Percentiles rank a stretch among this genome's conserved stretches.
Conservation (phyloP, 805 yeast genomes). For the Yamadazyma philogaea region DNA sequence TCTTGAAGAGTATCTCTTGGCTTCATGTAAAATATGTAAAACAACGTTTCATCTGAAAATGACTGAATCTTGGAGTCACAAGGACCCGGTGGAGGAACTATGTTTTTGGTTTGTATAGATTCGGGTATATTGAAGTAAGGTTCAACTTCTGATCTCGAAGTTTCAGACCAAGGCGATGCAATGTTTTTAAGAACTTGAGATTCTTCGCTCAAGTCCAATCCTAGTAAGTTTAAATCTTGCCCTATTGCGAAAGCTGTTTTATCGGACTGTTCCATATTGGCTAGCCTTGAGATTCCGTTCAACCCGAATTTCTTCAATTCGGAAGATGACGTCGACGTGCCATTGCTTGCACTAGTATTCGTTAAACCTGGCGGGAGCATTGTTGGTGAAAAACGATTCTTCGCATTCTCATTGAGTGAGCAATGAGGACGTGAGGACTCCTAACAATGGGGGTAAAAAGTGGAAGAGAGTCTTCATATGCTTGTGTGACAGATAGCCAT, state of each 20-base stretch:
- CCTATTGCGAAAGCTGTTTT: constrained; percentile 70
- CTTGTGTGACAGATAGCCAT: neutral
- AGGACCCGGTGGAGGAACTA: constrained; percentile 40
- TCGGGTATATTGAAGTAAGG: constrained; percentile 72
- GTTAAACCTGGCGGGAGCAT: constrained; percentile 28
- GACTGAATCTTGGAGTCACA: constrained; percentile 51
- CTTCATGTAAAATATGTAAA: constrained; percentile 88
- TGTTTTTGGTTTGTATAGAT: constrained; percentile 28
- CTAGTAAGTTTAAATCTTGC: constrained; percentile 65
- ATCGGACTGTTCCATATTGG: constrained; percentile 61
- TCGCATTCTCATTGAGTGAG: neutral
- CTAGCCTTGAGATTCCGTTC: constrained; percentile 56
- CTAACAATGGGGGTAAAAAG: neutral
- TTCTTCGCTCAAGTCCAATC: constrained; percentile 52
- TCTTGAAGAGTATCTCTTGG: constrained; percentile 94
- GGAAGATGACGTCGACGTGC: constrained; percentile 9
- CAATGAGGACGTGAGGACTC: neutral
- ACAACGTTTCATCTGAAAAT: constrained; percentile 87
- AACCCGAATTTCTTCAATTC: constrained; percentile 68
- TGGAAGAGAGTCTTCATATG: too few relatives aligned
- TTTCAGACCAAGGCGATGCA: constrained; percentile 94
- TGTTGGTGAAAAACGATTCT: constrained; percentile 1
- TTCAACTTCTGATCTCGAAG: constrained; percentile 84
- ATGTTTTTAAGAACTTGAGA: constrained; percentile 59
- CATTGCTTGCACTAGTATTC: neutral